These are phyloP conservation scores for Xylaria bambusicola DNA, from an alignment of 495 filamentous ascomycete genomes.

Conservation along the genomic window DNA sequence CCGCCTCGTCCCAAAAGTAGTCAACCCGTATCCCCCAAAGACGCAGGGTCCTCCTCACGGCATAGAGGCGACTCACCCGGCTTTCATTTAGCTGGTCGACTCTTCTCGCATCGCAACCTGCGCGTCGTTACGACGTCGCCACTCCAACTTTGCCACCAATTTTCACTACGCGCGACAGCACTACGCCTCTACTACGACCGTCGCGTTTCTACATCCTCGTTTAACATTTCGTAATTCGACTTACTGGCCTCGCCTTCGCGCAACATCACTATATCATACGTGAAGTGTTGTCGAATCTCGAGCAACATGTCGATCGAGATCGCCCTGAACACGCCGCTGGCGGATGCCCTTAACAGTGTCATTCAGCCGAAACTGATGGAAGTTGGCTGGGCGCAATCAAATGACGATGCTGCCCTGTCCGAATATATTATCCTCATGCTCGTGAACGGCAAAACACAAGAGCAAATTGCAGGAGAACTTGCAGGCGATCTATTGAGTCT, in stretches of 20 bases:
- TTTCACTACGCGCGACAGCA: constrained; percentile 9
- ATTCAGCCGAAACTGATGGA: constrained; percentile 95
- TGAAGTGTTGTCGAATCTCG: background rate
- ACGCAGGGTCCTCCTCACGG: background rate
- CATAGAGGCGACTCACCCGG: background rate
- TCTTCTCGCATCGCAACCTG: constrained; percentile 2
- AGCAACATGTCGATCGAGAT: constrained; percentile 71
- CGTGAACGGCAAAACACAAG: constrained; percentile 86
- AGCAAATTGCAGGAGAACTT: constrained; percentile 85
- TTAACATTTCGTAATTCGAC: background rate
- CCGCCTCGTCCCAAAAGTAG: background rate
- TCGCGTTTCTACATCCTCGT: constrained; percentile 1
- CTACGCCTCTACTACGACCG: background rate
- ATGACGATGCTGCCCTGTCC: constrained; percentile 78
- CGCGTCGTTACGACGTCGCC: constrained; percentile 22
- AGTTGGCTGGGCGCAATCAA: constrained; percentile 83
- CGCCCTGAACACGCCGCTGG: constrained; percentile 72
- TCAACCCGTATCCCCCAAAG: background rate
- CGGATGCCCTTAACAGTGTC: constrained; percentile 72
- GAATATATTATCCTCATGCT: constrained; percentile 98
- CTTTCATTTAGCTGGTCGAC: background rate
- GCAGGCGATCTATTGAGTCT: constrained; percentile 85
- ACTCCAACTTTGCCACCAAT: background rate
- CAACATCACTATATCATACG: background rate
- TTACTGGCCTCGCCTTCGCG: background rate